These are phyloP conservation scores for Mayamaea pseudoterrestris DNA, from an alignment of 108 stramenopile species.

Conservation along the genomic window DNA sequence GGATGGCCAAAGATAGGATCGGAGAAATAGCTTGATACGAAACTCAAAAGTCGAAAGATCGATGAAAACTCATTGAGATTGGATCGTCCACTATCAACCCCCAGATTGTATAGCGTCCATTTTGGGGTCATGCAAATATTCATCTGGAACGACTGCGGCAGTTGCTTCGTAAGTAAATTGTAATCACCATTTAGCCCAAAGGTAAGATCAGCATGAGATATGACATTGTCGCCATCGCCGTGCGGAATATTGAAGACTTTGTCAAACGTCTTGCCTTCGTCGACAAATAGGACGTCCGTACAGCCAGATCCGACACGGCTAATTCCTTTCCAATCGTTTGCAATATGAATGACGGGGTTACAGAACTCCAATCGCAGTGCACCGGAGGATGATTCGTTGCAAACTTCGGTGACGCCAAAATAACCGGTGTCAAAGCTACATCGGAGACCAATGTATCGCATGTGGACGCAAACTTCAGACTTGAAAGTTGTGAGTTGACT, in stretches of 20 bases:
- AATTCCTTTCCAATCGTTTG: constrained; percentile 24
- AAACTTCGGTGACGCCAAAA: constrained; percentile 19
- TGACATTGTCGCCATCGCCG: constrained; percentile 1
- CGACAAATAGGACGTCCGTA: neutral
- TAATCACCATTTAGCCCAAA: constrained; percentile 58
- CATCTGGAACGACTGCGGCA: constrained; percentile 48
- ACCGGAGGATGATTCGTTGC: constrained; percentile 15
- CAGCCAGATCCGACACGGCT: constrained; percentile 13
- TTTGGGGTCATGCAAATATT: constrained; percentile 72
- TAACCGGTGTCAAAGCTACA: constrained; percentile 47
- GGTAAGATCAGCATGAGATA: constrained; percentile 36
- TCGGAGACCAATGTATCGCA: constrained; percentile 28
- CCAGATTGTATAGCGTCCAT: constrained; percentile 63
- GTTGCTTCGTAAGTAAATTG: constrained; percentile 16
- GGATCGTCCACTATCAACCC: constrained; percentile 34
- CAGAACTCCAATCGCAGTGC: constrained; percentile 3
- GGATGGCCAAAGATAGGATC: constrained; percentile 57
- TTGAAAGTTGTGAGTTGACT: constrained; percentile 9
- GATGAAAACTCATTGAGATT: constrained; percentile 39
- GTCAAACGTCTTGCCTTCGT: constrained; percentile 22
- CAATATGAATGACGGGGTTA: constrained; percentile 17
- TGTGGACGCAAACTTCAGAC: constrained; percentile 36
- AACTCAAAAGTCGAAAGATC: constrained; percentile 63
- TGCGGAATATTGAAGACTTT: constrained; percentile 5
- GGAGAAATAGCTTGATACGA: constrained; percentile 59